phyloP scores from a whole-genome alignment of 306 rosid genomes.

The Vigna radiata region DNA sequence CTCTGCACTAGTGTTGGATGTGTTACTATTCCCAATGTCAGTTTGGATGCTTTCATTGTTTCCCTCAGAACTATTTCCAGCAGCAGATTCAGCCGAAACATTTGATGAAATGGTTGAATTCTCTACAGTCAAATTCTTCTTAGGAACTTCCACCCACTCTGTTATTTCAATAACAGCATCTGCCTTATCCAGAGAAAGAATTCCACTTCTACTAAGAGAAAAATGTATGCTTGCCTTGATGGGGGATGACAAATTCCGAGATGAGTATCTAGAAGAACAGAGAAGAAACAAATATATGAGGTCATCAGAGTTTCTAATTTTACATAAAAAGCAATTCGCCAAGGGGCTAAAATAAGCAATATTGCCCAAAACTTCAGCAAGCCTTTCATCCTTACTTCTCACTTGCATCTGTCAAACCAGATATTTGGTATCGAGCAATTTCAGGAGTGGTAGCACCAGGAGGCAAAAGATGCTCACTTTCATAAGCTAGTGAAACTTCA shows the following conservation, averaged over 20 bases:
- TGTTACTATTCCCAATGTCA: constrained; percentile 57
- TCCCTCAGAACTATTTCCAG: constrained; percentile 65
- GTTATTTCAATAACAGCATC: constrained; percentile 90
- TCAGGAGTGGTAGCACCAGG: constrained; percentile 75
- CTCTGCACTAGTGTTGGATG: constrained; percentile 58
- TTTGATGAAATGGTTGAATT: constrained; percentile 78
- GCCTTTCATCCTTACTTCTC: constrained; percentile 73
- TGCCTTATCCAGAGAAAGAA: constrained; percentile 89
- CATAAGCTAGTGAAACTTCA: constrained; percentile 88
- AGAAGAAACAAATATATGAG: constrained; percentile 26
- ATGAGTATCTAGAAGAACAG: constrained; percentile 70
- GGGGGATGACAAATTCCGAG: constrained; percentile 88
- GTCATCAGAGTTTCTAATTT: constrained; percentile 38
- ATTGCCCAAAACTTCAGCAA: constrained; percentile 26
- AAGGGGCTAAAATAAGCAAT: constrained; percentile 42
- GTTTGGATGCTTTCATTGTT: constrained; percentile 56
- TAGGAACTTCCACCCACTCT: constrained; percentile 97
- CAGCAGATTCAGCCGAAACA: constrained; percentile 63
- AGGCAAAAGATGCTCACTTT: constrained; percentile 75
- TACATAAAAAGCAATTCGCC: constrained; percentile 25
- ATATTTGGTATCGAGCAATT: constrained; percentile 74
- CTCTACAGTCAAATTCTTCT: constrained; percentile 71
- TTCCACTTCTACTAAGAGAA: constrained; percentile 94
- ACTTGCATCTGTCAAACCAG: constrained; percentile 81
- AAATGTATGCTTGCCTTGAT: constrained; percentile 88